Evolutionary conservation across 140 eudicot species (phyloP), one percentile per base, ranked within the genome.

Genomic region (Oenanthe javanica): DNA sequence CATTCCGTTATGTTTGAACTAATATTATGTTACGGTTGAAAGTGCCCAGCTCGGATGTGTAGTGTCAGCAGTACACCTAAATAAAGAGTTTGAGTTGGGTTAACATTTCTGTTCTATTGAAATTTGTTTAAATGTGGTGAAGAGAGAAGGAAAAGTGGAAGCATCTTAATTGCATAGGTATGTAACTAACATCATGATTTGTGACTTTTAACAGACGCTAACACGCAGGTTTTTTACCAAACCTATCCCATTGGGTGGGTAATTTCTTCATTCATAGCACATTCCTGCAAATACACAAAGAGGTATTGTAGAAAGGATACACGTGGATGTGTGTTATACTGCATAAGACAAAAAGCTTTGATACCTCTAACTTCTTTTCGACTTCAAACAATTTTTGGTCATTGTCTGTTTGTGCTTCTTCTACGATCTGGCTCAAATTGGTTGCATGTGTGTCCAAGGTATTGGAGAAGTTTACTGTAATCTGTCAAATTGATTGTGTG

Each of bases 351-450:
- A 5, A 57, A 54, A 45, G 14, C 69, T 23, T 75, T 46, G 54
- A 86, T 79, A 91, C 98, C 93, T 94, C 94, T 79, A 94, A 94
- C 79, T 91, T 94, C 87, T 88, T 87, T 85, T 92, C 97, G 36
- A 94, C 88, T 80, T 94, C 98, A 77, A 85, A 85, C 59, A 92
- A 77, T 80, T 90, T 92, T 78, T 87, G 82, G 80, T 94, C 96
- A 82, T 92, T 91, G 83, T 75, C 87, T 23, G 82, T 90, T 57
- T 94, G 97, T 71, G 94, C 93, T 75, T 92, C 98, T 82, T 94
- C 96, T 50, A 92, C 94, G 73, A 94, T 90, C 78, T 90, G 84
- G 8, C 84, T 91, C 83, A 94, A 83, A 75, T 90, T 89, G 59
- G 89, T 86, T 16, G 93, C 98, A 49, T 94, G 97, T 78, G 64